Evolutionary conservation across 306 rosid genomes (phyloP).

Genomic region (Lagenaria siceraria): DNA sequence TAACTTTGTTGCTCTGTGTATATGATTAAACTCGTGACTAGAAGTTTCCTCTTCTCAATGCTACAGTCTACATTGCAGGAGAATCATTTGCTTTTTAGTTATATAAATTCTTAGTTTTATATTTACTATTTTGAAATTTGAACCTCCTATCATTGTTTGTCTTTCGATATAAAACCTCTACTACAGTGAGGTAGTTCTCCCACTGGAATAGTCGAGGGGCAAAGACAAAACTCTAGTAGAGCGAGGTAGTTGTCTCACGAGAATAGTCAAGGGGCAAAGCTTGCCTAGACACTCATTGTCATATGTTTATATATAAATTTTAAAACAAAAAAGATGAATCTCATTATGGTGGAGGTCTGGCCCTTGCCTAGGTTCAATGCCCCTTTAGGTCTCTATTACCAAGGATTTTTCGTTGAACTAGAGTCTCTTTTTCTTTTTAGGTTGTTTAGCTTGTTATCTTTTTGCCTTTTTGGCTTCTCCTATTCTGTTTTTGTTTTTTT

Average conservation of each 20-base stretch:
- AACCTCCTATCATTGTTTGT: not conserved
- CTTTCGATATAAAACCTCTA: not conserved
- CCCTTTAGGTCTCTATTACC: not conserved
- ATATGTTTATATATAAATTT: too few relatives aligned
- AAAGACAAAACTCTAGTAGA: not conserved
- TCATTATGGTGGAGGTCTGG: not conserved
- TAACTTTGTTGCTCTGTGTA: too few relatives aligned
- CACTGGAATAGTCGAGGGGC: not conserved
- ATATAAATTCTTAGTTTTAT: not conserved
- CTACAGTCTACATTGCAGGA: slow-evolving; percentile 2
- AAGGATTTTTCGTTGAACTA: not conserved
- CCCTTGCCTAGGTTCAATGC: not conserved
- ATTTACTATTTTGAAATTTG: not conserved
- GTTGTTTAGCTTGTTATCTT: not conserved
- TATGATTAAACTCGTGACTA: not conserved
- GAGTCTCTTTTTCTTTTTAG: not conserved
- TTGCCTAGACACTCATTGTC: not conserved
- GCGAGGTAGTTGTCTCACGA: not conserved
- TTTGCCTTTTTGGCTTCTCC: not conserved
- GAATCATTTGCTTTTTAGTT: not conserved
- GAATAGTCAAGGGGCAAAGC: not conserved
- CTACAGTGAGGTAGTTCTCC: not conserved
- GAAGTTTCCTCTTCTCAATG: not conserved
- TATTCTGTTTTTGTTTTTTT: not conserved
- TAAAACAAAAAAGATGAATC: not conserved